Conservation (phyloP, 805 yeast species). For the Wickerhamomyces rabaulensis region DNA sequence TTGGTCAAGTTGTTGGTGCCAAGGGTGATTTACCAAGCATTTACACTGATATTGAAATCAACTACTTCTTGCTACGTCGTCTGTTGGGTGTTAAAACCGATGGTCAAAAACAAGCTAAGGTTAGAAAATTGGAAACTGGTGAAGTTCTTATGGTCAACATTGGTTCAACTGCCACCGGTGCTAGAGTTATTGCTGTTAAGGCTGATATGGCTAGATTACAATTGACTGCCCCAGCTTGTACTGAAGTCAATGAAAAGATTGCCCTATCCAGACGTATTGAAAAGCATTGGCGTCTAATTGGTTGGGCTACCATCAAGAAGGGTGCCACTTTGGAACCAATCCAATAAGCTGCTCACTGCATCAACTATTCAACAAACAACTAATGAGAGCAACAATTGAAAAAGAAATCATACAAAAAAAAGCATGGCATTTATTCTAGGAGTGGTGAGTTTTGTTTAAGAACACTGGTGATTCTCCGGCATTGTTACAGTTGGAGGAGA, state of each 20-base stretch:
- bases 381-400: not conserved
- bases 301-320: constrained; percentile 98
- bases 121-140: constrained; percentile 86
- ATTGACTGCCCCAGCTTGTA: constrained; percentile 97
- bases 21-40: constrained; percentile 94
- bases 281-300: constrained; percentile 99
- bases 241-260: constrained; percentile 96
- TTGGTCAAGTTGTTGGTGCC: constrained; percentile 98
- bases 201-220: constrained; percentile 99
- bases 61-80: constrained; percentile 94
- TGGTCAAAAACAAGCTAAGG: constrained; percentile 95
- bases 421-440: not conserved
- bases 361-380: not conserved
- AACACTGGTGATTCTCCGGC: not conserved
- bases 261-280: constrained; percentile 98
- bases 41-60: constrained; percentile 95
- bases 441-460: not conserved
- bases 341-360: not conserved
- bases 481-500: not conserved
- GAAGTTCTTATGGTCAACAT: constrained; percentile 98
- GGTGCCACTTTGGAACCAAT: constrained; percentile 82
- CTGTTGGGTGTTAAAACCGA: constrained; percentile 97
- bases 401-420: too few species aligned
- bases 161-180: constrained; percentile 99
- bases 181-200: constrained; percentile 94